Conservation (phyloP, 1,284 basidiomycete species). For the Taiwanofungus camphoratus region DNA sequence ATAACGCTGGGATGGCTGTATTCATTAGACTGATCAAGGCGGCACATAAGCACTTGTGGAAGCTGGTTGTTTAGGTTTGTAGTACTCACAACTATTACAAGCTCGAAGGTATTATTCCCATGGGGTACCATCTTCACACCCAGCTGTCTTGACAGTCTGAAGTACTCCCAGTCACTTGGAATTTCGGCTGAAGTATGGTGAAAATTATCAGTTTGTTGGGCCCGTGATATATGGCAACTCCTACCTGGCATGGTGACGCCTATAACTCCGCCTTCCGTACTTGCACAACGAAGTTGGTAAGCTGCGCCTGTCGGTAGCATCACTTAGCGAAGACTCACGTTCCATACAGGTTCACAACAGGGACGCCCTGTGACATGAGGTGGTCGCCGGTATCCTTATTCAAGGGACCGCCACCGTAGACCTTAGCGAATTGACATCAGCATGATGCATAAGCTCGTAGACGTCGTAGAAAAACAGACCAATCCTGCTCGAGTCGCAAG, state of each 20-base stretch:
- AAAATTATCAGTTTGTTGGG: neutral
- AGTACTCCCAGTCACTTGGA: conserved; percentile 5
- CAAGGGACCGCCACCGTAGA: conserved; percentile 5
- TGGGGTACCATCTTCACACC: conserved; percentile 3
- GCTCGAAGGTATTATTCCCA: conserved; percentile 3
- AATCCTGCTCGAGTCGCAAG: conserved; percentile 2
- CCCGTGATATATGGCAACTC: neutral
- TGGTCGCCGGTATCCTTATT: conserved; percentile 6
- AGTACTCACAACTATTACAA: conserved; percentile 5
- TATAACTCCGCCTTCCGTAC: neutral
- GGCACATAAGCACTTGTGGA: neutral
- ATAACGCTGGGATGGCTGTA: conserved; percentile 16
- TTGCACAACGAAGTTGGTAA: neutral
- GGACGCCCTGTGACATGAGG: conserved; percentile 2
- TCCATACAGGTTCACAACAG: conserved; percentile 3
- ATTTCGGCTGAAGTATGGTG: neutral
- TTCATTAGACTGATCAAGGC: conserved; percentile 1
- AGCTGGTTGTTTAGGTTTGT: neutral
- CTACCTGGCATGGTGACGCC: neutral
- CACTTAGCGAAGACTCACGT: neutral
- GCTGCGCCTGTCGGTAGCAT: neutral
- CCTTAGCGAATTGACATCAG: conserved; percentile 2
- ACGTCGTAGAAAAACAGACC: neutral
- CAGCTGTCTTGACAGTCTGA: neutral
- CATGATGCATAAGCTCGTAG: too few species aligned